Conservation (phyloP, 108 stramenopile genomes). For the Epipyxis sp. region DNA sequence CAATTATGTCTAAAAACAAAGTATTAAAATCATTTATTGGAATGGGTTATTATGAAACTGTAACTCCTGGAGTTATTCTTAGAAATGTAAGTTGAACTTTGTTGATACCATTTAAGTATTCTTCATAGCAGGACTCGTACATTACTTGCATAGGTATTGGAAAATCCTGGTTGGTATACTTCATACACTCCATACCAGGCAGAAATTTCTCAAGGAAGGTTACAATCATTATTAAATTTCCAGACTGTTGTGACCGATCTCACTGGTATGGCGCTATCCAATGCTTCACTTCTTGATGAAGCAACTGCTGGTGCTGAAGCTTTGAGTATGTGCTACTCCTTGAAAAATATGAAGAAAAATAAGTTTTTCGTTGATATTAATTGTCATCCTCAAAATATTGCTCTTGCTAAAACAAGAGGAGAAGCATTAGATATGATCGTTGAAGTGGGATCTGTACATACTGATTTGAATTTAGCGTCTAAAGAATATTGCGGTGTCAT, state of each 20-base stretch:
- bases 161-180: constrained; percentile 94
- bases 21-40: constrained; percentile 97
- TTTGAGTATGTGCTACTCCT: constrained; percentile 82
- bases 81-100: constrained; percentile 63
- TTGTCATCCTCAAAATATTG: constrained; percentile 95
- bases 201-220: constrained; percentile 97
- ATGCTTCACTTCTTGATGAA: constrained; percentile 93
- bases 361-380: constrained; percentile 89
- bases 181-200: constrained; percentile 99
- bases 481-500: constrained; percentile 87
- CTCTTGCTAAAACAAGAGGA: constrained; percentile 85
- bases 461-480: constrained; percentile 63
- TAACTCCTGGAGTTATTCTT: constrained; percentile 84
- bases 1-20: constrained; percentile 68
- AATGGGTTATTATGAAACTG: constrained; percentile 93
- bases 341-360: constrained; percentile 70
- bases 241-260: constrained; percentile 96
- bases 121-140: background rate
- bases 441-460: constrained; percentile 71
- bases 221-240: constrained; percentile 97
- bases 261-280: constrained; percentile 92
- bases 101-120: background rate
- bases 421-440: constrained; percentile 80
- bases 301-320: constrained; percentile 94
- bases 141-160: constrained; percentile 59